Evolutionary conservation across 495 filamentous ascomycete genomes (phyloP), one percentile per base, ranked within the genome.

Genomic region (Penicillium fimorum): DNA sequence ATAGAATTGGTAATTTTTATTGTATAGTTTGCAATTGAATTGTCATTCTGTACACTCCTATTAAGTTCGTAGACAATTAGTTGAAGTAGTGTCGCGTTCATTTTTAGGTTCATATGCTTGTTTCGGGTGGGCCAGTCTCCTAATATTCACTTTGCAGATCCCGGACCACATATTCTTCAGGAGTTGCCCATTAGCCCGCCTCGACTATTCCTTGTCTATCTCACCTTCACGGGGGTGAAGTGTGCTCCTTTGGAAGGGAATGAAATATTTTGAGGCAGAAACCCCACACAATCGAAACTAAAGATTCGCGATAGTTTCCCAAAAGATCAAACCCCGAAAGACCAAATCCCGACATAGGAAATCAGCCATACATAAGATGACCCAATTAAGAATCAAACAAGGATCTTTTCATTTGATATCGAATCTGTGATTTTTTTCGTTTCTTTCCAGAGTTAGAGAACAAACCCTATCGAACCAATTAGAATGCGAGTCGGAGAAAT

Each of bases 11-110:
- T 13, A 29, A 38, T 25, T 46, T 44, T 53, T 27, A 4, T 27
- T 54, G 42, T 48, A 49, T 48, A 35, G 52, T 33, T 38, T 17
- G 53, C 45, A 27, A 37, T 37, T 48, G 24, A 37, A 25, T 55
- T 41, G 42, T 18, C n/a, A 29, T 48, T 47, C 40, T 50, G 25
- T 47, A 18, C 27, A 40, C 22, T 45, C 27, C 5, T 37, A 6
- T 10, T 8, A 5, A 7, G 1, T 6, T 9, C 15, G 13, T 38
- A 17, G 15, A 38, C 15, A 38, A n/a, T 1, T 3, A 38, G 35
- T 8, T 2, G 1, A 8, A n/a, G n/a, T 6, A n/a, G 33, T 37
- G 5, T 6, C 22, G 12, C 22, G 22, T 22, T 2, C 2, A 22
- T 22, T 22, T 47, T 17, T 27, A n/a, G 27, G 25, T 18, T 18